Percentiles rank a stretch among this genome's conserved stretches.
Evolutionary conservation across 2,329 filamentous ascomycete genomes (phyloP).

Genomic region (Xylaria sp.): DNA sequence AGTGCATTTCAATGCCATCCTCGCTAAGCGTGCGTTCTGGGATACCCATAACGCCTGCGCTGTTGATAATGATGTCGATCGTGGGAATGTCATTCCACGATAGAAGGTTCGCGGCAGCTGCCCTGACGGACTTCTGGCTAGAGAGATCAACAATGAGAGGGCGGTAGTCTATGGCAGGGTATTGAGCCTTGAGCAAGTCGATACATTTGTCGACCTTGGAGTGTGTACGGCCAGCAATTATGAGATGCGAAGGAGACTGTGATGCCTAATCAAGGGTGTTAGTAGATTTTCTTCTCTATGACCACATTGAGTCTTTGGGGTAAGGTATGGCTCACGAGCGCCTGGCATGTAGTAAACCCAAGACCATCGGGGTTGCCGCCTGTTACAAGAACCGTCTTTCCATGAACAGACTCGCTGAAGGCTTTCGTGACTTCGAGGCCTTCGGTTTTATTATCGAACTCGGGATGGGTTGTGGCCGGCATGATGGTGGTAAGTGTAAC

Average conservation of each 20-base stretch:
- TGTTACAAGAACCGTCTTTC: slow-evolving; percentile 52
- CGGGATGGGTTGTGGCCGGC: slow-evolving; percentile 49
- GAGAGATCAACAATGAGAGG: slow-evolving; percentile 53
- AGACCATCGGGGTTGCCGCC: slow-evolving; percentile 51
- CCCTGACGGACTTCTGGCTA: slow-evolving; percentile 51
- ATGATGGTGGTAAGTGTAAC: slow-evolving; percentile 30
- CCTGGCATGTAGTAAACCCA: slow-evolving; percentile 50
- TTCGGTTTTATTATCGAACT: slow-evolving; percentile 51
- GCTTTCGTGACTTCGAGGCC: slow-evolving; percentile 52
- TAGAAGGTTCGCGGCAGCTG: slow-evolving; percentile 50
- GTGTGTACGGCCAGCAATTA: slow-evolving; percentile 50
- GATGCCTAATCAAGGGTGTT: slow-evolving; percentile 40
- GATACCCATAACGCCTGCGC: slow-evolving; percentile 56
- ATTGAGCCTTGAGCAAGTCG: slow-evolving; percentile 44
- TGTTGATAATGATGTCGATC: slow-evolving; percentile 58
- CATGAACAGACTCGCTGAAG: slow-evolving; percentile 49
- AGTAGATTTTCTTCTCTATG: neutral
- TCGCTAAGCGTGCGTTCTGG: slow-evolving; percentile 49
- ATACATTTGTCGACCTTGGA: slow-evolving; percentile 48
- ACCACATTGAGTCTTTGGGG: neutral
- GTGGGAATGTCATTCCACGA: slow-evolving; percentile 49
- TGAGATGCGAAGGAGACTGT: slow-evolving; percentile 49
- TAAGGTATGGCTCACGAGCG: slow-evolving; percentile 47
- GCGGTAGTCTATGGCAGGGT: slow-evolving; percentile 47
- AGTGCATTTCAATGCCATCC: slow-evolving; percentile 57